phyloP scores from a whole-genome alignment of 2,329 filamentous ascomycete genomes.

The Monilinia polystroma region DNA sequence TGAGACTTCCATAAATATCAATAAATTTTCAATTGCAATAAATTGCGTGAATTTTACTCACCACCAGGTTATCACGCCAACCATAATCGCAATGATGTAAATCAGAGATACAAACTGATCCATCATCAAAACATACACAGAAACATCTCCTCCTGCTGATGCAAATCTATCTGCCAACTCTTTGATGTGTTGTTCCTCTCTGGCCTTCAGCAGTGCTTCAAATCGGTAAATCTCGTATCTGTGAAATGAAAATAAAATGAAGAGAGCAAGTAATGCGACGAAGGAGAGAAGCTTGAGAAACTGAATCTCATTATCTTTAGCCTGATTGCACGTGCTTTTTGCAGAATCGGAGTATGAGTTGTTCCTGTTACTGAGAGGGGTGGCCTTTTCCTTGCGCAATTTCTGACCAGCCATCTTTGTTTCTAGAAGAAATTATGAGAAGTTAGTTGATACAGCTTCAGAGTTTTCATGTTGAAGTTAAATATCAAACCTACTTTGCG shows the following conservation, averaged over 20 bases:
- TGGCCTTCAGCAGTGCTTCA: not conserved
- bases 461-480: not conserved
- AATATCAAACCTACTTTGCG: not conserved
- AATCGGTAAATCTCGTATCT: not conserved
- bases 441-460: not conserved
- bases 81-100: not conserved
- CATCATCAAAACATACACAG: not conserved
- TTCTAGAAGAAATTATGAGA: not conserved
- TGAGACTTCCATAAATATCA: not conserved
- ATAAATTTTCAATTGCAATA: not conserved
- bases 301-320: constrained; percentile 4
- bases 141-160: not conserved
- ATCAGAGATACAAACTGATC: constrained; percentile 3
- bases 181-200: not conserved
- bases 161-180: not conserved
- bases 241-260: not conserved
- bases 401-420: not conserved
- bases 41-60: not conserved
- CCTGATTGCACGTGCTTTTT: not conserved
- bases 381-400: not conserved
- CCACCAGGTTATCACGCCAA: constrained; percentile 1
- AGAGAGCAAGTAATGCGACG: not conserved
- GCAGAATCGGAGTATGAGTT: not conserved
- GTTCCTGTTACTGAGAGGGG: too few species aligned
- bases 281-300: not conserved